Conservation (phyloP, 129 eudicot genomes). For the Pseudognaphalium luteoalbum region DNA sequence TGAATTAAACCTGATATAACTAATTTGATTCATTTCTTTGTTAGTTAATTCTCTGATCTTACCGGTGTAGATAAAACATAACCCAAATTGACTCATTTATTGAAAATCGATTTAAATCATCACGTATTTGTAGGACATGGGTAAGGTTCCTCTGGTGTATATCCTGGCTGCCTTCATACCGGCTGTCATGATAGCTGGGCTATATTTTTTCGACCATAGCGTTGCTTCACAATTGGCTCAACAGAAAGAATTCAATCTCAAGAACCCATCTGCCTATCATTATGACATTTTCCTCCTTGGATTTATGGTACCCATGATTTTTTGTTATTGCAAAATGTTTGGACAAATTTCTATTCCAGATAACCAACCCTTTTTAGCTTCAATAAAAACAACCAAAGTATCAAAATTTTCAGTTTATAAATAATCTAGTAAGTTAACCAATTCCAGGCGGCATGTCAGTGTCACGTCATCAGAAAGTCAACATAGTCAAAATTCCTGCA, state of each 20-base stretch:
- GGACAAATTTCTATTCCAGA: background rate
- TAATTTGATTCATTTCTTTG: background rate
- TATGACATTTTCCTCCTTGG: conserved; percentile 59
- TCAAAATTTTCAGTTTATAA: background rate
- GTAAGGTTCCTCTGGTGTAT: conserved; percentile 44
- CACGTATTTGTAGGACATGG: conserved; percentile 47
- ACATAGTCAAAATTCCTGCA: background rate
- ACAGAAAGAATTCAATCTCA: conserved; percentile 57
- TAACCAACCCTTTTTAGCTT: conserved; percentile 7
- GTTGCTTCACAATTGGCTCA: conserved; percentile 71
- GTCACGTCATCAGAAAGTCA: background rate
- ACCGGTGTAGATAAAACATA: background rate
- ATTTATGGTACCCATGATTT: conserved; percentile 37
- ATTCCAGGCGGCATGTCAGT: background rate
- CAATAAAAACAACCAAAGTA: background rate
- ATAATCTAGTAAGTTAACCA: background rate
- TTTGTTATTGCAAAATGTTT: background rate
- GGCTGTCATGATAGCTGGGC: conserved; percentile 58
- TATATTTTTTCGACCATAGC: conserved; percentile 58
- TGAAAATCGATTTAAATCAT: background rate
- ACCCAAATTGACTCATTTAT: background rate
- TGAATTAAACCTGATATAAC: too few species aligned
- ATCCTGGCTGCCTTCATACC: conserved; percentile 57
- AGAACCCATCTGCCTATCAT: conserved; percentile 56
- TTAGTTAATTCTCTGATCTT: background rate